Conservation (phyloP, 2,329 filamentous ascomycete genomes). For the Emydomyces testavorans region DNA sequence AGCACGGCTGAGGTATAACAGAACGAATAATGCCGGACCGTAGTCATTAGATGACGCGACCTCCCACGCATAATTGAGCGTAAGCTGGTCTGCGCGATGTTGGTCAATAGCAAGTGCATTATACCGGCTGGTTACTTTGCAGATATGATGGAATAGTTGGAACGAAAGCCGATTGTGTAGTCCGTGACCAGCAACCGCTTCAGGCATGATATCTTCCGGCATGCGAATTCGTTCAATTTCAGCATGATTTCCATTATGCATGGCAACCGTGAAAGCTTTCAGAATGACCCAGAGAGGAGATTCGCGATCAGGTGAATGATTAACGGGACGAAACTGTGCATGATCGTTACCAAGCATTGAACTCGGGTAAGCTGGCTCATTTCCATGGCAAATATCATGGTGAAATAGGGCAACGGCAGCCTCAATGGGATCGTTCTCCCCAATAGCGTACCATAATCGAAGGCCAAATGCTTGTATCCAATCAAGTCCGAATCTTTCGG, state of each 20-base stretch:
- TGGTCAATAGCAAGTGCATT: slow-evolving; percentile 43
- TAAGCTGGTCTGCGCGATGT: slow-evolving; percentile 55
- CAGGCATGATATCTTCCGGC: slow-evolving; percentile 61
- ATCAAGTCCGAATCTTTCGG: slow-evolving; percentile 70
- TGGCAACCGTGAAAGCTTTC: slow-evolving; percentile 56
- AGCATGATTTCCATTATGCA: slow-evolving; percentile 25
- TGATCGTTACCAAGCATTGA: slow-evolving; percentile 57
- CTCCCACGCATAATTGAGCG: slow-evolving; percentile 48
- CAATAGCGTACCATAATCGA: slow-evolving; percentile 75
- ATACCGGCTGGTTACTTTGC: slow-evolving; percentile 35
- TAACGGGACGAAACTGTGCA: slow-evolving; percentile 45
- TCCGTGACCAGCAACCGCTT: slow-evolving; percentile 63
- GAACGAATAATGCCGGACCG: slow-evolving; percentile 61
- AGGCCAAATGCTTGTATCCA: slow-evolving; percentile 92
- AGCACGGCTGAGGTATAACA: slow-evolving; percentile 59
- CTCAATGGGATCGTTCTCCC: slow-evolving; percentile 56
- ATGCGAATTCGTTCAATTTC: slow-evolving; percentile 35
- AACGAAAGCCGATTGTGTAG: slow-evolving; percentile 68
- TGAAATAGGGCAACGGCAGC: slow-evolving; percentile 62
- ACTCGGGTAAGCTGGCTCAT: slow-evolving; percentile 57
- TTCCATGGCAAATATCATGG: slow-evolving; percentile 58
- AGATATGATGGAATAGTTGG: slow-evolving; percentile 64
- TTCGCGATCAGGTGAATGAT: slow-evolving; percentile 45
- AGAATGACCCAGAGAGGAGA: slow-evolving; percentile 81
- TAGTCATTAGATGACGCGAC: slow-evolving; percentile 49